These are phyloP conservation scores for Akanthomyces lecanii DNA, from an alignment of 2,329 filamentous ascomycete species.

Conservation along the genomic window DNA sequence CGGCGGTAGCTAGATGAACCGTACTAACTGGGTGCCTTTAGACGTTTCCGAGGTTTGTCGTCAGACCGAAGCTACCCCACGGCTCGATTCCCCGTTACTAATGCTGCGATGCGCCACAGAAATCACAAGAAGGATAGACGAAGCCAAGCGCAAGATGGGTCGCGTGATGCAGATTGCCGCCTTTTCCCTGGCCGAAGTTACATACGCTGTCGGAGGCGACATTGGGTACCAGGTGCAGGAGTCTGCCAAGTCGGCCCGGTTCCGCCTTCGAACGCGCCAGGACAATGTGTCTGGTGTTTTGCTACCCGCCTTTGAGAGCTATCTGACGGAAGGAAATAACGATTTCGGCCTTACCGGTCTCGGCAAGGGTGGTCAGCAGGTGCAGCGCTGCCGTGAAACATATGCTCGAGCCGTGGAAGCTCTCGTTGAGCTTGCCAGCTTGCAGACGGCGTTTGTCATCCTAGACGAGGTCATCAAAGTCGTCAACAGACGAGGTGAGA, in stretches of 20 bases:
- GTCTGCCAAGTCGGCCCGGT: slow-evolving; percentile 86
- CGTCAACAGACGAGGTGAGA: slow-evolving; percentile 84
- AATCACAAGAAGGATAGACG: slow-evolving; percentile 94
- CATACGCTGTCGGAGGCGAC: slow-evolving; percentile 91
- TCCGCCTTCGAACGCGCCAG: slow-evolving; percentile 90
- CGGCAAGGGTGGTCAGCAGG: slow-evolving; percentile 95
- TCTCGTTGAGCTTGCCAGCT: slow-evolving; percentile 85
- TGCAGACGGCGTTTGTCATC: slow-evolving; percentile 97
- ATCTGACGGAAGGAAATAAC: slow-evolving; percentile 80
- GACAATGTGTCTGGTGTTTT: slow-evolving; percentile 98
- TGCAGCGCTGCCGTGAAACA: slow-evolving; percentile 90
- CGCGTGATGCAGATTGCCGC: slow-evolving; percentile 98
- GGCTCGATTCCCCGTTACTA: slow-evolving; percentile 2
- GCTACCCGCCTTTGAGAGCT: slow-evolving; percentile 89
- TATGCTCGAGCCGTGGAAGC: slow-evolving; percentile 96
- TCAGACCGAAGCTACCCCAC: background rate
- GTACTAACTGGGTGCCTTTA: slow-evolving; percentile 32
- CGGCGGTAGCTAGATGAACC: background rate
- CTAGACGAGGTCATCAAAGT: slow-evolving; percentile 99
- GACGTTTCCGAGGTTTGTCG: slow-evolving; percentile 75
- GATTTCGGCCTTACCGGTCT: slow-evolving; percentile 95
- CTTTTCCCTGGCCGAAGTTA: slow-evolving; percentile 95
- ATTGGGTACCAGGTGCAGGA: slow-evolving; percentile 98
- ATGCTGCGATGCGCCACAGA: slow-evolving; percentile 48
- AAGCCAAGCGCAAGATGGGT: slow-evolving; percentile 99